Evolutionary conservation across 768 basidiomycete species (phyloP).

Genomic region (Candolleomyces efflorescens): DNA sequence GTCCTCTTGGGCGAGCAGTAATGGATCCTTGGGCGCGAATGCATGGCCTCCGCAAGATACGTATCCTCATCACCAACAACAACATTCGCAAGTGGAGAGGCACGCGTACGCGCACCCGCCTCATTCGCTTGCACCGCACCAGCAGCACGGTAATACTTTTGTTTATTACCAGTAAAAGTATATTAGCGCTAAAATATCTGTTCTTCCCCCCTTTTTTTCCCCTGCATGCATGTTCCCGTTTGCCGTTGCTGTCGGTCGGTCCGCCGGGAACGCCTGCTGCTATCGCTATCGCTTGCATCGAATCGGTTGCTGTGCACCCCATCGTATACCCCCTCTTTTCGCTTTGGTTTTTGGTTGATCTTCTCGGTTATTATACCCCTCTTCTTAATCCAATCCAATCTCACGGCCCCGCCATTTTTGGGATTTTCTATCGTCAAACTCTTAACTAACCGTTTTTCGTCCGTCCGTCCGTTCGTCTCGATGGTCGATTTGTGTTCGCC

Average conservation of each 20-base stretch:
- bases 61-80: not conserved
- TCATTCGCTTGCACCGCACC: slow-evolving; percentile 13
- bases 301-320: not conserved
- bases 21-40: slow-evolving; percentile 1
- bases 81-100: not conserved
- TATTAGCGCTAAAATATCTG: slow-evolving; percentile 26
- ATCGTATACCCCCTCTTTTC: not conserved
- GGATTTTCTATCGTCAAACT: not conserved
- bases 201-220: slow-evolving; percentile 1
- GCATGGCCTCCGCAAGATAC: not conserved
- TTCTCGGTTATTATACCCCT: slow-evolving; percentile 4
- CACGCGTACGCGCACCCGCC: not conserved
- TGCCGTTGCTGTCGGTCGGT: too few relatives aligned
- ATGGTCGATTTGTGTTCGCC: not conserved
- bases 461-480: not conserved
- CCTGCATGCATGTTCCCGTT: not conserved
- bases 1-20: not conserved
- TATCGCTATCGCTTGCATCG: too few relatives aligned
- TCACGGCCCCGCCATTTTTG: not conserved
- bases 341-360: not conserved
- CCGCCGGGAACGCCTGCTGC: too few relatives aligned
- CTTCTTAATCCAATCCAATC: slow-evolving; percentile 1
- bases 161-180: slow-evolving; percentile 26
- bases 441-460: not conserved
- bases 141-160: slow-evolving; percentile 27